Evolutionary conservation across 2,329 filamentous ascomycete species (phyloP).

Genomic region (Aspergillus pseudonomiae): DNA sequence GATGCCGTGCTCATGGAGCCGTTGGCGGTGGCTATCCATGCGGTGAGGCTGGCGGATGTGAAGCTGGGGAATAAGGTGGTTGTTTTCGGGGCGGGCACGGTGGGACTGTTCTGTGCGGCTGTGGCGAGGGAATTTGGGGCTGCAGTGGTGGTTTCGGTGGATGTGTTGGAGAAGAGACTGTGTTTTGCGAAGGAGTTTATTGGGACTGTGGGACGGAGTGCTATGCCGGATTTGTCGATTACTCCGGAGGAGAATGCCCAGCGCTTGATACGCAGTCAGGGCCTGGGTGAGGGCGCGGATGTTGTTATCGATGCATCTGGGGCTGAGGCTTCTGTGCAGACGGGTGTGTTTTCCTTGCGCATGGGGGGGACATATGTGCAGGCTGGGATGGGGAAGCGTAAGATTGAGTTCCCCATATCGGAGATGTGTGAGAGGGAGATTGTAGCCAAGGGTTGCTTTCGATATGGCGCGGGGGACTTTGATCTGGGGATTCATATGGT

Average conservation of each 20-base stretch:
- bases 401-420: conserved; percentile 41
- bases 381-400: conserved; percentile 42
- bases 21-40: conserved; percentile 51
- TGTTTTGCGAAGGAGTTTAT: conserved; percentile 50
- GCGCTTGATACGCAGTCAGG: conserved; percentile 38
- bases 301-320: conserved; percentile 50
- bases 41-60: conserved; percentile 44
- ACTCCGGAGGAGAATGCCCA: conserved; percentile 29
- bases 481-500: conserved; percentile 44
- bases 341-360: conserved; percentile 44
- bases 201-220: conserved; percentile 14
- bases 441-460: conserved; percentile 37
- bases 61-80: conserved; percentile 47
- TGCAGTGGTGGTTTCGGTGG: conserved; percentile 61
- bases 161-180: conserved; percentile 63
- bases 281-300: conserved; percentile 43
- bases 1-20: conserved; percentile 55
- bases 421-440: conserved; percentile 40
- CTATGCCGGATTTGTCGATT: conserved; percentile 11
- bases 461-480: conserved; percentile 38
- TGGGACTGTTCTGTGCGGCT: conserved; percentile 65
- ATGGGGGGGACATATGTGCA: conserved; percentile 37
- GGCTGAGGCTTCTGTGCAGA: conserved; percentile 47
- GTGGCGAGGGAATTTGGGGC: conserved; percentile 66
- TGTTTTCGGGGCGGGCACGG: conserved; percentile 67